A percentile compares a stretch with the other conserved stretches of the same genome.
These are phyloP conservation scores for Hypsizygus marmoreus DNA, from an alignment of 768 basidiomycete genomes.

Conservation along the genomic window DNA sequence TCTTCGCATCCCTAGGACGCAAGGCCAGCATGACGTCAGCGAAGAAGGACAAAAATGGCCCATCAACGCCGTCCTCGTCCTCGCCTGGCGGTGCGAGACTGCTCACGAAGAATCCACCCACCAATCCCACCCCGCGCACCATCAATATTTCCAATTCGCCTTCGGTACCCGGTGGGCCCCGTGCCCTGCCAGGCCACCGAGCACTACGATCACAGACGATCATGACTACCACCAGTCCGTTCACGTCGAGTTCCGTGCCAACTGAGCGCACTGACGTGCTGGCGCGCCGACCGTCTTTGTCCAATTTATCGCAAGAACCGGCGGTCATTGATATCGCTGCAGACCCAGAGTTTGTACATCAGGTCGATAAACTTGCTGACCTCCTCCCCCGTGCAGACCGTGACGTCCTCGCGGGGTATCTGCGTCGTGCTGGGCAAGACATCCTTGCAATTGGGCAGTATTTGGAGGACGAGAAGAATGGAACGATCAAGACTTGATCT, in stretches of 20 bases:
- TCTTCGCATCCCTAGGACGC: conserved; percentile 76
- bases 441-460: conserved; percentile 87
- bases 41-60: conserved; percentile 23
- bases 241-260: conserved; percentile 23
- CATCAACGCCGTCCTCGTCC: conserved; percentile 20
- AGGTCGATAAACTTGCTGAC: conserved; percentile 71
- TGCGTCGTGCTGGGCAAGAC: conserved; percentile 75
- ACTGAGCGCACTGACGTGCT: conserved; percentile 29
- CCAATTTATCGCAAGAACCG: conserved; percentile 28
- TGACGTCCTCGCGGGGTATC: conserved; percentile 65
- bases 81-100: conserved; percentile 27
- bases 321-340: conserved; percentile 36
- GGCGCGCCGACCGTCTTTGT: conserved; percentile 41
- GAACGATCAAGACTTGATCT: conserved; percentile 41
- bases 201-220: conserved; percentile 70
- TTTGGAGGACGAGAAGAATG: conserved; percentile 82
- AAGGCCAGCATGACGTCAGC: conserved; percentile 54
- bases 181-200: conserved; percentile 60
- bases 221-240: conserved; percentile 38
- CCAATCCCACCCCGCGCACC: conserved; percentile 25
- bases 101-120: conserved; percentile 22
- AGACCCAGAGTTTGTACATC: conserved; percentile 60
- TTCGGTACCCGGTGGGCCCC: conserved; percentile 72
- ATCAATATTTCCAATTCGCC: conserved; percentile 43
- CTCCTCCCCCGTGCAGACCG: conserved; percentile 76